These are phyloP conservation scores for Ophiostoma montium DNA, from an alignment of 2,329 filamentous ascomycete species.

Conservation along the genomic window DNA sequence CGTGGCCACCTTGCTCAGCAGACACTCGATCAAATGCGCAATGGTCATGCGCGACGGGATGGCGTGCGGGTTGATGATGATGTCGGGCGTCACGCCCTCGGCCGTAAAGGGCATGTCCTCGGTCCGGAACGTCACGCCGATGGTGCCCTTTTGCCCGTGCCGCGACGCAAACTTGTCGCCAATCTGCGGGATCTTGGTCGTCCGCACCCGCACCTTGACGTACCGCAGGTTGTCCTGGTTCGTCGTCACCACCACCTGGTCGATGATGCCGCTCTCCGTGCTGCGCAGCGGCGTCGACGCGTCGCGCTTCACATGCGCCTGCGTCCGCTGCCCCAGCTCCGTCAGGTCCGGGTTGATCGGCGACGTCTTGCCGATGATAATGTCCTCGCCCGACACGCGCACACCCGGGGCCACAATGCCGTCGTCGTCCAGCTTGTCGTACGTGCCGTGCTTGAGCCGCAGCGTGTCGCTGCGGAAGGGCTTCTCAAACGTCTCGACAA, in stretches of 20 bases:
- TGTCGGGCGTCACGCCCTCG: constrained; percentile 82
- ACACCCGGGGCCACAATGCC: constrained; percentile 89
- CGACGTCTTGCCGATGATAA: constrained; percentile 97
- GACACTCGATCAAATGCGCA: constrained; percentile 98
- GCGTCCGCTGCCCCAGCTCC: constrained; percentile 83
- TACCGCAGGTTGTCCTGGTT: constrained; percentile 90
- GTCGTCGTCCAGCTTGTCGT: constrained; percentile 95
- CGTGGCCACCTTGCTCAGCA: constrained; percentile 89
- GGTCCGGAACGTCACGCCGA: constrained; percentile 93
- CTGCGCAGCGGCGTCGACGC: constrained; percentile 88
- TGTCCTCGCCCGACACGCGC: constrained; percentile 91
- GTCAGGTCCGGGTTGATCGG: constrained; percentile 87
- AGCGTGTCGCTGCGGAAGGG: constrained; percentile 79
- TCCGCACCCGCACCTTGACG: constrained; percentile 93
- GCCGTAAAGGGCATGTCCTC: constrained; percentile 98
- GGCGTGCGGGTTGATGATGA: constrained; percentile 98
- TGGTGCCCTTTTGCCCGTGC: constrained; percentile 98
- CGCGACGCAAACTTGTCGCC: constrained; percentile 98
- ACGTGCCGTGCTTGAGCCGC: constrained; percentile 84
- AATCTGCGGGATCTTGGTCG: constrained; percentile 96
- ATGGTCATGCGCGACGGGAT: constrained; percentile 99
- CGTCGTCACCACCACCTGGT: constrained; percentile 85
- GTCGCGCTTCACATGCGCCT: constrained; percentile 82
- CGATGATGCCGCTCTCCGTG: constrained; percentile 93
- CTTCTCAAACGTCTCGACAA: constrained; percentile 92